These are phyloP conservation scores for Rosa persica DNA, from an alignment of 306 rosid genomes.

Conservation along the genomic window DNA sequence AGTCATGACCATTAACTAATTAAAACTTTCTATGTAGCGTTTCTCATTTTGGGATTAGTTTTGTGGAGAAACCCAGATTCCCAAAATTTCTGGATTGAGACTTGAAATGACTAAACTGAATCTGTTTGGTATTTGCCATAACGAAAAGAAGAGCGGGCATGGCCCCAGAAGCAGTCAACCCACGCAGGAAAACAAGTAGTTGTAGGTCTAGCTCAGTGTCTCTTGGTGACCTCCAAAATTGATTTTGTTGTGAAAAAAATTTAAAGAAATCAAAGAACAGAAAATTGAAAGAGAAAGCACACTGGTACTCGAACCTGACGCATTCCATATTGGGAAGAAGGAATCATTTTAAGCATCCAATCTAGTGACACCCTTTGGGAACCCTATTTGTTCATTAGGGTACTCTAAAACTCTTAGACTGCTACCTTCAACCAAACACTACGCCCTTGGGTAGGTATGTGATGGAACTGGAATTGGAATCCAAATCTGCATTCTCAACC, in stretches of 20 bases:
- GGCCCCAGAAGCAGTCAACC: not conserved
- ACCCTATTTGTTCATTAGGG: not conserved
- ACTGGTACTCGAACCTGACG: not conserved
- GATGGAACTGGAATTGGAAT: not conserved
- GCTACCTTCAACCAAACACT: conserved; percentile 31
- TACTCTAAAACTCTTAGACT: not conserved
- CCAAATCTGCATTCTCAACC: not conserved
- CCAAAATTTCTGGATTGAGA: not conserved
- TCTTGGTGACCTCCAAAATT: not conserved
- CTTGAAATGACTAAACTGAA: not conserved
- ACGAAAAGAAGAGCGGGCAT: not conserved
- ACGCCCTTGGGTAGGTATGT: not conserved
- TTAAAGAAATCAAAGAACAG: not conserved
- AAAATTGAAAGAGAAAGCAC: not conserved
- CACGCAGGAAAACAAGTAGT: not conserved
- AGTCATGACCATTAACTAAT: not conserved
- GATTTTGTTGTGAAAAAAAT: not conserved
- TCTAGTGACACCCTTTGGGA: not conserved
- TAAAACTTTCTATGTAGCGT: not conserved
- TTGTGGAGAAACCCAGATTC: not conserved
- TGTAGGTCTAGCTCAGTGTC: not conserved
- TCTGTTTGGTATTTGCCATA: not conserved
- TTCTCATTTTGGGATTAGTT: not conserved
- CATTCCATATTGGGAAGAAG: conserved; percentile 7
- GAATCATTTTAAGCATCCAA: not conserved